These are phyloP conservation scores for Raffaelea albimanens DNA, from an alignment of 2,329 filamentous ascomycete genomes.

Conservation along the genomic window DNA sequence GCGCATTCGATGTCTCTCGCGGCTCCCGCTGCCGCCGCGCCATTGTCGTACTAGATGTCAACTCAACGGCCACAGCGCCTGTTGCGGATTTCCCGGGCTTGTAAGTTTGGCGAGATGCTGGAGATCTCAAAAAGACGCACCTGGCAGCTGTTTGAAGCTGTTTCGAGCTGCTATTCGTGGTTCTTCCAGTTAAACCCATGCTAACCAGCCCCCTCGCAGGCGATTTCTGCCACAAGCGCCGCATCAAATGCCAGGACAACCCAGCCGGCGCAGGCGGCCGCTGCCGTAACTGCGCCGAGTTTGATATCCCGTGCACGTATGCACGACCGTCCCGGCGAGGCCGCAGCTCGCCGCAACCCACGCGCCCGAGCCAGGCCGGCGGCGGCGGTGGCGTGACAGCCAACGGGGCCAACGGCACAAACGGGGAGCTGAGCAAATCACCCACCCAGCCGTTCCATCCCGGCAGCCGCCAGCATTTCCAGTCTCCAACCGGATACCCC, in stretches of 20 bases:
- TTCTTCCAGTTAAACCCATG: background rate
- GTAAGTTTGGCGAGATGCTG: background rate
- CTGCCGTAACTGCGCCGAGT: conserved; percentile 15
- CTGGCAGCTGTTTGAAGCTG: too few relatives aligned
- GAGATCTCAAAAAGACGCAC: too few relatives aligned
- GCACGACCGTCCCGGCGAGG: conserved; percentile 13
- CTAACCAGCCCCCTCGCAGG: conserved; percentile 1
- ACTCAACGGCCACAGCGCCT: conserved; percentile 9
- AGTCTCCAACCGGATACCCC: background rate
- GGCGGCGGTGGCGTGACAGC: too few relatives aligned
- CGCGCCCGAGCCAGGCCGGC: background rate
- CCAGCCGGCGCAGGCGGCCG: conserved; percentile 5
- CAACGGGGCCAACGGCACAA: background rate
- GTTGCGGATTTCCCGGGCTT: conserved; percentile 12
- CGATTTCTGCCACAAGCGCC: conserved; percentile 16
- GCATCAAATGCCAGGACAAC: conserved; percentile 15
- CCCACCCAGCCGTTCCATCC: background rate
- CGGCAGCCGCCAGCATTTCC: background rate
- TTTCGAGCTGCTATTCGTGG: too few relatives aligned
- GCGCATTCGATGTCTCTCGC: background rate
- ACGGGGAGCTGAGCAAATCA: too few relatives aligned
- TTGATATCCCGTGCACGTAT: conserved; percentile 15
- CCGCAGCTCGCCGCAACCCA: conserved; percentile 9
- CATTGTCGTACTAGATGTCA: conserved; percentile 2
- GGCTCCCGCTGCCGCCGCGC: background rate